Conservation (phyloP, 768 basidiomycete genomes). For the Suillus occidentalis region DNA sequence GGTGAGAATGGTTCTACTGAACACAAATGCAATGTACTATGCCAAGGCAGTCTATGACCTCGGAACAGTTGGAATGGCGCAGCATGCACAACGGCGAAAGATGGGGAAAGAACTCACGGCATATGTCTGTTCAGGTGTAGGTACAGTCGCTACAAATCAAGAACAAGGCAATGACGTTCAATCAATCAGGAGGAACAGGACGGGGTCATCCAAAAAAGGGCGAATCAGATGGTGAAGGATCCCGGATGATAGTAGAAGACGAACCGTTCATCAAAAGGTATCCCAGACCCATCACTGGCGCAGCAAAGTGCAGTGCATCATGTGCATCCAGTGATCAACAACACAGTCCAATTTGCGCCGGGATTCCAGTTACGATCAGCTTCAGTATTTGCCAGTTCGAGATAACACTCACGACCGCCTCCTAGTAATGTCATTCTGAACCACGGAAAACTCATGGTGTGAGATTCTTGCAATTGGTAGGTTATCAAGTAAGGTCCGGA, state of each 20-base stretch:
- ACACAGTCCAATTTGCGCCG: background rate
- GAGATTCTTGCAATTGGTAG: background rate
- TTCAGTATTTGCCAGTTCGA: background rate
- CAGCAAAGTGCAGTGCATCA: background rate
- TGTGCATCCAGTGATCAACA: background rate
- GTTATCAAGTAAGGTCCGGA: background rate
- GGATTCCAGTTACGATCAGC: background rate
- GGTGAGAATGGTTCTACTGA: slow-evolving; percentile 3
- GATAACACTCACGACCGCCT: slow-evolving; percentile 44
- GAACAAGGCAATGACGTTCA: slow-evolving; percentile 7
- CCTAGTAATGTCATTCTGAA: slow-evolving; percentile 48
- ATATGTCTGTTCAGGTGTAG: slow-evolving; percentile 38
- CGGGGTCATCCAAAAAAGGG: slow-evolving; percentile 11
- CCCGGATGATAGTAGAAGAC: slow-evolving; percentile 18
- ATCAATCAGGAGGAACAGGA: background rate
- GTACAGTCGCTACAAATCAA: slow-evolving; percentile 31
- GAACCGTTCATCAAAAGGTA: slow-evolving; percentile 63
- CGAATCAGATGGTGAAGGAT: slow-evolving; percentile 9
- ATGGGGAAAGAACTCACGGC: slow-evolving; percentile 23
- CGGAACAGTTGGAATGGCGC: background rate
- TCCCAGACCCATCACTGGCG: slow-evolving; percentile 53
- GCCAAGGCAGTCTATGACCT: background rate
- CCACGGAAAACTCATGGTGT: slow-evolving; percentile 57
- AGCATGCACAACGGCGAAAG: background rate
- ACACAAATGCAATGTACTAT: background rate